Evolutionary conservation across 192 early-diverging fungal species (phyloP), one percentile per base, ranked within the genome.

Genomic region (Linderina pennispora): DNA sequence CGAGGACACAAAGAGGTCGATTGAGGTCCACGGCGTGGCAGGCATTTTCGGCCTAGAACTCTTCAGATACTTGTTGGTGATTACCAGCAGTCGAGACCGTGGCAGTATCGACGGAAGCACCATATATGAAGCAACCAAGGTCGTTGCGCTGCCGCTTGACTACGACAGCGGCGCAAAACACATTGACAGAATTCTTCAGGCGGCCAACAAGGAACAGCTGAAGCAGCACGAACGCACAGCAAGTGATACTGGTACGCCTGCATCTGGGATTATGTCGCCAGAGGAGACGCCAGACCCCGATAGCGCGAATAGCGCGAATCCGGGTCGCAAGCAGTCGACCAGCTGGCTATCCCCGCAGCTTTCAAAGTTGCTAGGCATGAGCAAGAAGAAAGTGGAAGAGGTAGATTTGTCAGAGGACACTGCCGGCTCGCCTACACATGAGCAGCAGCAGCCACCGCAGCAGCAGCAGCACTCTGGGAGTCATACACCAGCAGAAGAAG

Each of bases 321-420:
- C 45, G 23, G 18, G 36, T 36, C 35, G 23, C 22, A 37, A 39
- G 1, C 36, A 8, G 16, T 43, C 43, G 4, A 20, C 22, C 1
- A 23, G 24, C 39, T 70, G 66, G 66, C 45, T 70, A 15, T 50
- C 66, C 9, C 60, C 59, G 4, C 66, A 70, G 43, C 46, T 70
- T 42, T 31, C 66, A 23, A 62, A 57, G 43, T 16, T 70, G 25
- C 57, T 70, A 50, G 43, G 45, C 2, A n/a, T n/a, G n/a, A 16
- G 32, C 4, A 20, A 41, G 6, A 31, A 31, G 28, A 31, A 31
- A 11, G 6, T 11, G 6, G 28, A 31, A 31, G 11, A 26, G 31
- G 19, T 13, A 22, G 37, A 41, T 20, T n/a, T n/a, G n/a, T n/a
- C n/a, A n/a, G n/a, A n/a, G n/a, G n/a, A n/a, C n/a, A n/a, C n/a